Conservation (phyloP, 495 filamentous ascomycete species). For the Neurospora sp. region DNA sequence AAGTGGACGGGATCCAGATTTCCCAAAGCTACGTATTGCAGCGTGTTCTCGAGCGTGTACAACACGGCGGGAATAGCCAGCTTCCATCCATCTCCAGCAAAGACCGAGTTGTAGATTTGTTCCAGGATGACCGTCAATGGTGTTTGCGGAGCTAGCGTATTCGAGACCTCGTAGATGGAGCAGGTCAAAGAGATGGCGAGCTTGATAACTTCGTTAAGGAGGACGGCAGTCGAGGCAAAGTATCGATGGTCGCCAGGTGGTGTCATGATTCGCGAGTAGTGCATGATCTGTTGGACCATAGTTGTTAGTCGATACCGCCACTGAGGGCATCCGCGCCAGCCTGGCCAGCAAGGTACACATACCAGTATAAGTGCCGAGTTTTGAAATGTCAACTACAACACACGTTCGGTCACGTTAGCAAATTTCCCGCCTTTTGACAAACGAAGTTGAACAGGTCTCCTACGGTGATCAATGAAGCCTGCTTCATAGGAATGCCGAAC, state of each 20-base stretch:
- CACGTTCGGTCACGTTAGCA: conserved; percentile 10
- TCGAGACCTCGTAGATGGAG: conserved; percentile 76
- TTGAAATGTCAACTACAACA: conserved; percentile 59
- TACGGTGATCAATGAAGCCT: conserved; percentile 71
- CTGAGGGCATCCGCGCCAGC: neutral
- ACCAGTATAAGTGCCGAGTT: conserved; percentile 70
- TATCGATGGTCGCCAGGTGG: conserved; percentile 72
- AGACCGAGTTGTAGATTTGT: conserved; percentile 68
- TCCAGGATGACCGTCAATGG: conserved; percentile 70
- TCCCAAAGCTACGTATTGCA: conserved; percentile 86
- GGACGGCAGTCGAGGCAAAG: conserved; percentile 86
- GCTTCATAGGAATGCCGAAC: conserved; percentile 64
- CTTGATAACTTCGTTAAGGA: conserved; percentile 89
- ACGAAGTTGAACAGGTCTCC: conserved; percentile 10
- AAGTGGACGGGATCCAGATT: conserved; percentile 89
- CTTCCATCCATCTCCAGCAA: conserved; percentile 94
- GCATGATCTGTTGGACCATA: conserved; percentile 51
- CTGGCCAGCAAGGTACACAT: conserved; percentile 15
- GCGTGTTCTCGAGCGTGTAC: conserved; percentile 81
- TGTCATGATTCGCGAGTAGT: conserved; percentile 91
- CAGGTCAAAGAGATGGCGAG: conserved; percentile 76
- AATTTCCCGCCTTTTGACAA: conserved; percentile 1
- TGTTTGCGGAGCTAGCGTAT: conserved; percentile 59
- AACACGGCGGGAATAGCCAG: conserved; percentile 79
- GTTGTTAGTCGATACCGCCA: conserved; percentile 6